These are phyloP conservation scores for Allantophomopsis cytisporea DNA, from an alignment of 2,329 filamentous ascomycete species.

Conservation along the genomic window DNA sequence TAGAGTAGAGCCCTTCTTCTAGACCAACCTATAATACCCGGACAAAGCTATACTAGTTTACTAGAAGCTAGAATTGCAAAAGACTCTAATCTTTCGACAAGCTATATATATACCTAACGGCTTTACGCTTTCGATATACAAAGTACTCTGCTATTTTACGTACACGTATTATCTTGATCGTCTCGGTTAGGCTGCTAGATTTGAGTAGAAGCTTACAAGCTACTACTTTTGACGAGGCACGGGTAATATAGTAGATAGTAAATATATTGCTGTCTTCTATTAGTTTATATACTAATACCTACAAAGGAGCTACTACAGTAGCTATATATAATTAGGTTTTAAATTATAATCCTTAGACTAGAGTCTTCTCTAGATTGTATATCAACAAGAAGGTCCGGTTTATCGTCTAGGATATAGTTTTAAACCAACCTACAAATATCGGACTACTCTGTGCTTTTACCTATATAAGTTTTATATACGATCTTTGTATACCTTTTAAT, in stretches of 20 bases:
- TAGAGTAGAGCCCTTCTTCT: conserved; percentile 6
- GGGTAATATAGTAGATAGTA: conserved; percentile 8
- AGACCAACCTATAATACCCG: conserved; percentile 3
- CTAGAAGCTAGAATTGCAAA: conserved; percentile 3
- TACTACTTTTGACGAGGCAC: conserved; percentile 10
- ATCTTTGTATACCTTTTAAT: neutral
- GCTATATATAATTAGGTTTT: conserved; percentile 5
- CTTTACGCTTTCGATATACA: neutral
- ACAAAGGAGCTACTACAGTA: conserved; percentile 2
- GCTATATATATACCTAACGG: neutral
- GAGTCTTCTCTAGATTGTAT: conserved; percentile 3
- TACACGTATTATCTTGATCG: conserved; percentile 4
- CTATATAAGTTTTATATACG: conserved; percentile 4
- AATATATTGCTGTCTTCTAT: neutral
- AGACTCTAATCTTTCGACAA: conserved; percentile 2
- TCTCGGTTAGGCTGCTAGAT: conserved; percentile 3
- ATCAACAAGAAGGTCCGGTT: conserved; percentile 4
- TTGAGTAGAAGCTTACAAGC: conserved; percentile 7
- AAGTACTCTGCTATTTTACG: conserved; percentile 1
- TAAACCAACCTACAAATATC: conserved; percentile 4
- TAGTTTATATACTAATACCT: neutral
- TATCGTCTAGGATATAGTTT: conserved; percentile 2
- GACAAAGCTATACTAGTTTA: conserved; percentile 1
- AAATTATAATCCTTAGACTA: conserved; percentile 3
- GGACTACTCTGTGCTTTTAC: conserved; percentile 6